Evolutionary conservation across 768 basidiomycete species (phyloP).

Genomic region (Naematelia encephala): DNA sequence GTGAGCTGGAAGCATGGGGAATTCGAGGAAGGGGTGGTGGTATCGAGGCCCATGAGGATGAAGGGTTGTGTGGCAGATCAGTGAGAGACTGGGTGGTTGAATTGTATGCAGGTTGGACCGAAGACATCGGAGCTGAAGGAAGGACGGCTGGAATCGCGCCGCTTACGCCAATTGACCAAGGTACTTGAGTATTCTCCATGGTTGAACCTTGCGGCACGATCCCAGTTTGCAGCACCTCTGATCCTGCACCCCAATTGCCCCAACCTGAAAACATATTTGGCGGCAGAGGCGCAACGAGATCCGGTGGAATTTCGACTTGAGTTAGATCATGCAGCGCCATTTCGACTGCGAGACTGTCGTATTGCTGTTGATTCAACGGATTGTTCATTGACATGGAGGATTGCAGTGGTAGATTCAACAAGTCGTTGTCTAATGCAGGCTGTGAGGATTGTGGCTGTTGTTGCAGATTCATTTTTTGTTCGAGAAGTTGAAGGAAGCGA

Average conservation of each 20-base stretch:
- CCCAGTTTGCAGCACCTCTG: background rate
- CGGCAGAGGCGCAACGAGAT: constrained; percentile 24
- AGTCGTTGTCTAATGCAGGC: background rate
- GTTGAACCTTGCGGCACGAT: background rate
- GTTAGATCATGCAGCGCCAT: constrained; percentile 17
- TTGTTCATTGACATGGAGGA: constrained; percentile 4
- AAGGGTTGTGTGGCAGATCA: background rate
- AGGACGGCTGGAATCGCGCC: background rate
- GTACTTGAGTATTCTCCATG: background rate
- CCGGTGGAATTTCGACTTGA: constrained; percentile 23
- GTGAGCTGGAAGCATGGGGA: background rate
- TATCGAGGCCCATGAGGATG: background rate
- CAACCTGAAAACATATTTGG: background rate
- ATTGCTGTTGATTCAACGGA: constrained; percentile 2
- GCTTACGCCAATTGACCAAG: background rate
- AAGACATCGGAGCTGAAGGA: background rate
- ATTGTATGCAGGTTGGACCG: background rate
- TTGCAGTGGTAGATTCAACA: background rate
- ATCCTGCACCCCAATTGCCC: background rate
- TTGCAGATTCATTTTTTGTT: constrained; percentile 29
- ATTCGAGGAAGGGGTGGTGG: background rate
- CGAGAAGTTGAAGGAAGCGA: constrained; percentile 36
- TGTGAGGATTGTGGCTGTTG: background rate
- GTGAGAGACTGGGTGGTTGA: background rate
- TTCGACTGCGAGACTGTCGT: constrained; percentile 17